Evolutionary conservation across 345 rosid species (phyloP).

Genomic region (Odontarrhena argentea): DNA sequence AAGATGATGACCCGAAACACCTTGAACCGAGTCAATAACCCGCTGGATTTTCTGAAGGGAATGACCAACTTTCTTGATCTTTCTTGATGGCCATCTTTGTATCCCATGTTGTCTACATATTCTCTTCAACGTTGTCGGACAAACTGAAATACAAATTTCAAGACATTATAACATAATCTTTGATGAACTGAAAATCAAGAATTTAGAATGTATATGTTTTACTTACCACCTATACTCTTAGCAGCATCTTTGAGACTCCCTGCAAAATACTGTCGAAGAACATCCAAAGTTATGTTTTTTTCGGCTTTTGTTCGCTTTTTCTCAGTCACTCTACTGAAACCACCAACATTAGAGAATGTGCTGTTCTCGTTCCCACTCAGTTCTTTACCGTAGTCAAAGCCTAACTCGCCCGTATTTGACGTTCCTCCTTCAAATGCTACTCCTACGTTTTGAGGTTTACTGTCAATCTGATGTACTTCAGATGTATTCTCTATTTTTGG

Average conservation of each 20-base stretch:
- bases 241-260: conserved; percentile 98
- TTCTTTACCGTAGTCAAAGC: conserved; percentile 47
- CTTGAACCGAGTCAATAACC: conserved; percentile 79
- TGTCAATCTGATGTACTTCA: conserved; percentile 40
- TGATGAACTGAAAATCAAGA: background rate
- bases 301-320: conserved; percentile 68
- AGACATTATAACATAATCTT: conserved; percentile 19
- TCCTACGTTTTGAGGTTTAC: conserved; percentile 38
- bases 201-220: background rate
- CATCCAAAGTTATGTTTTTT: conserved; percentile 71
- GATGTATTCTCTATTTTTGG: conserved; percentile 32
- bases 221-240: conserved; percentile 84
- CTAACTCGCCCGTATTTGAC: conserved; percentile 35
- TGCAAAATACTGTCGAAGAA: conserved; percentile 69
- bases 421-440: conserved; percentile 35
- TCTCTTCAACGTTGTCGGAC: conserved; percentile 95
- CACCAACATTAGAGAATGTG: conserved; percentile 46
- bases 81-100: conserved; percentile 92
- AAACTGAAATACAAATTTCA: conserved; percentile 57
- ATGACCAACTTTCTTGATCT: conserved; percentile 90
- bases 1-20: conserved; percentile 60
- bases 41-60: conserved; percentile 81
- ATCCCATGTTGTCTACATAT: conserved; percentile 91
- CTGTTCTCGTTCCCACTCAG: conserved; percentile 49
- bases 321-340: conserved; percentile 46